phyloP scores from a whole-genome alignment of 306 rosid species.

The Lupinus albus region DNA sequence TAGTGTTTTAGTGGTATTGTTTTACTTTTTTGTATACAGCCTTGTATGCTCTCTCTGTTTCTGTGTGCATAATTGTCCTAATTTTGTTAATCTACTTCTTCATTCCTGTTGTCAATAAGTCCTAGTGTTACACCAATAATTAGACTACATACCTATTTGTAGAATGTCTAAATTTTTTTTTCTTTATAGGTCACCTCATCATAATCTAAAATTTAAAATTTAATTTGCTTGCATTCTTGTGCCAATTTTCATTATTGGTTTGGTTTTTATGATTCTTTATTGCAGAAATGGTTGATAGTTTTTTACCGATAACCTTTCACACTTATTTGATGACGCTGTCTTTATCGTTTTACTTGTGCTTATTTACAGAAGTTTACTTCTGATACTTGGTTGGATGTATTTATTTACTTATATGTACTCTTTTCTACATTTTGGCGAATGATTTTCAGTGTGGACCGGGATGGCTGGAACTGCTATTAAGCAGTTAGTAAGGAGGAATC shows the following conservation, averaged over 20 bases:
- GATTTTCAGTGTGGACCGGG: slow-evolving; percentile 50
- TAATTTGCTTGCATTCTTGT: no score
- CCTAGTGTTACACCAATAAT: neutral
- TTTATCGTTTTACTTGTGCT: slow-evolving; percentile 16
- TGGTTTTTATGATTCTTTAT: no score
- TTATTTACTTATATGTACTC: slow-evolving; percentile 4
- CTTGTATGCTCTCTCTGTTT: neutral
- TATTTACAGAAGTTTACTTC: neutral
- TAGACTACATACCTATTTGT: neutral
- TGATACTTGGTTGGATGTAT: slow-evolving; percentile 4
- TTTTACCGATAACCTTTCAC: neutral
- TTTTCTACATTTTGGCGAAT: slow-evolving; percentile 19
- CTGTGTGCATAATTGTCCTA: neutral
- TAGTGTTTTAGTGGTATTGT: neutral
- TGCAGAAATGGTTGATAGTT: no score
- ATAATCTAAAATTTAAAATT: neutral
- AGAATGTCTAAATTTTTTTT: neutral
- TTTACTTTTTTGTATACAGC: neutral
- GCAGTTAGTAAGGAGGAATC: slow-evolving; percentile 72
- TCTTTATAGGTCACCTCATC: neutral
- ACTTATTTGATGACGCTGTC: slow-evolving; percentile 1
- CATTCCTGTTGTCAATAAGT: slow-evolving; percentile 4
- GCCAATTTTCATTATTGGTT: no score
- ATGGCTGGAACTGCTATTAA: slow-evolving; percentile 89
- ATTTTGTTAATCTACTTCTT: neutral